phyloP scores from a whole-genome alignment of 148 eudicot species.

The Bassia scoparia region DNA sequence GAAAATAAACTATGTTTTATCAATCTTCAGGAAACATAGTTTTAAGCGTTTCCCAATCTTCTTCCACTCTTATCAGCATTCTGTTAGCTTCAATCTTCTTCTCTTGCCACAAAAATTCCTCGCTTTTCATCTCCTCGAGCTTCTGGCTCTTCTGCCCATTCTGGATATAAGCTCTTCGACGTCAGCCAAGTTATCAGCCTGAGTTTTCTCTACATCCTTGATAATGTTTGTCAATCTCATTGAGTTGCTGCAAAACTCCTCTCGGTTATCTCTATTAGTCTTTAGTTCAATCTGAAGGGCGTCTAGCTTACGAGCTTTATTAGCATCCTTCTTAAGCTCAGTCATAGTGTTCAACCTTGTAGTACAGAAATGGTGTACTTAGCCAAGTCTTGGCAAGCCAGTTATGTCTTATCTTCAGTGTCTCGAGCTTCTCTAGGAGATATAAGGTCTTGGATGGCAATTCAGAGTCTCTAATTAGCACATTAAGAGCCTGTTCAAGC shows the following conservation, averaged over 20 bases:
- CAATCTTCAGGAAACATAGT: constrained; percentile 9
- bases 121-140: constrained; percentile 21
- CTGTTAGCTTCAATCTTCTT: constrained; percentile 19
- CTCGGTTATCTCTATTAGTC: neutral
- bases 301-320: constrained; percentile 31
- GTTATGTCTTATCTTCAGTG: constrained; percentile 14
- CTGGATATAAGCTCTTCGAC: constrained; percentile 16
- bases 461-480: constrained; percentile 8
- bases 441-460: neutral
- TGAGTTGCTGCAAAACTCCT: constrained; percentile 25
- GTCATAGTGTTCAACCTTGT: constrained; percentile 7
- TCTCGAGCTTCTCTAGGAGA: constrained; percentile 14
- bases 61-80: constrained; percentile 25
- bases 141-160: constrained; percentile 15
- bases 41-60: constrained; percentile 25
- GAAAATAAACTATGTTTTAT: constrained; percentile 13
- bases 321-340: constrained; percentile 25
- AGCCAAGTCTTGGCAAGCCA: constrained; percentile 22
- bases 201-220: constrained; percentile 13
- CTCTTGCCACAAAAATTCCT: constrained; percentile 18
- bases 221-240: constrained; percentile 19
- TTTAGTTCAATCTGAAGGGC: constrained; percentile 3
- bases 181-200: constrained; percentile 7
- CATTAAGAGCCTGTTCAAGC: constrained; percentile 17
- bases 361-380: constrained; percentile 17